Percentiles rank a stretch among this genome's conserved stretches.
Conservation (phyloP, 2,329 filamentous ascomycete species). For the Phoma sp. region DNA sequence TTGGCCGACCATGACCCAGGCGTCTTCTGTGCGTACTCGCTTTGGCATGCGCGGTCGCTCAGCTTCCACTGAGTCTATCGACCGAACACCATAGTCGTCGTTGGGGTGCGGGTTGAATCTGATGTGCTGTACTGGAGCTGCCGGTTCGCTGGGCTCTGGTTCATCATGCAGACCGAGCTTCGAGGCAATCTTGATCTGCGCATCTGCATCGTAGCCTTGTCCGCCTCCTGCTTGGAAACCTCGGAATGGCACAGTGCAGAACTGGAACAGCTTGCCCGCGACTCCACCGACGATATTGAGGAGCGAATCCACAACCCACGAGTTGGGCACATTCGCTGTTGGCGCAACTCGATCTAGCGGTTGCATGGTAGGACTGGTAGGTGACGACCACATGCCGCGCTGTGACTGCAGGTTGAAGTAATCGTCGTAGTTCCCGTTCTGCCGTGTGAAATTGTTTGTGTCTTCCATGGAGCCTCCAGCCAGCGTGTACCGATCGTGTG, state of each 20-base stretch:
- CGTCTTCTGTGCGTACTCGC: constrained; percentile 55
- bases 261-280: constrained; percentile 81
- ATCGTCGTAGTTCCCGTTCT: constrained; percentile 51
- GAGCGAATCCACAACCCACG: constrained; percentile 50
- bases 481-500: constrained; percentile 59
- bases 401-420: constrained; percentile 48
- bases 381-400: constrained; percentile 44
- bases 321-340: constrained; percentile 25
- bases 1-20: constrained; percentile 55
- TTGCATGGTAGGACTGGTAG: constrained; percentile 31
- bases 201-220: constrained; percentile 67
- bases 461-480: constrained; percentile 57
- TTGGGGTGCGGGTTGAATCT: constrained; percentile 27
- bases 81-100: constrained; percentile 55
- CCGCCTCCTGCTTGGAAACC: constrained; percentile 90
- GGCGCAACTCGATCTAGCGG: constrained; percentile 21
- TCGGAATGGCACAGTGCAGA: constrained; percentile 76
- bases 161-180: constrained; percentile 34
- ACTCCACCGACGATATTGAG: constrained; percentile 69
- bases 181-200: constrained; percentile 33
- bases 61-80: constrained; percentile 51
- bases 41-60: constrained; percentile 55
- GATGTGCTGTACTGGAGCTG: constrained; percentile 36
- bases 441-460: constrained; percentile 47
- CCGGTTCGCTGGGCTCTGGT: constrained; percentile 7